These are phyloP conservation scores for Candida anutae DNA, from an alignment of 1,139 yeast species.

Conservation along the genomic window DNA sequence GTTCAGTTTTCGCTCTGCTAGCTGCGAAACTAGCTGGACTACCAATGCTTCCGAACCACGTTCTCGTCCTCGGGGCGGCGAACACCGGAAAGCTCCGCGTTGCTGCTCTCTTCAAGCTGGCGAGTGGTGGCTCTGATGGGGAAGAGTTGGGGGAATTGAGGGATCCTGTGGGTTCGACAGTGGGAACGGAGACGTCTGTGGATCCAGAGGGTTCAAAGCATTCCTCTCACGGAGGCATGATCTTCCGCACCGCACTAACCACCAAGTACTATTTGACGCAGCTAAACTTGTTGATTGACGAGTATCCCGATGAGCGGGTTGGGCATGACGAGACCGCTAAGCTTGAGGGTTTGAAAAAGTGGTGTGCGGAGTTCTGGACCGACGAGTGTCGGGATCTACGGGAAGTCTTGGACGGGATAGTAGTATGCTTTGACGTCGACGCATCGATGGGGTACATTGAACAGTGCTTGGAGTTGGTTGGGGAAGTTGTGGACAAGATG, in stretches of 20 bases:
- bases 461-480: constrained; percentile 10
- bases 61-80: constrained; percentile 33
- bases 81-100: constrained; percentile 28
- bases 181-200: too few relatives aligned
- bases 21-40: too few relatives aligned
- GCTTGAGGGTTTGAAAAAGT: constrained; percentile 13
- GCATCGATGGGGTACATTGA: constrained; percentile 8
- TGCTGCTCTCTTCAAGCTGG: constrained; percentile 6
- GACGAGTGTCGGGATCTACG: constrained; percentile 30
- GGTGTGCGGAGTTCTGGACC: constrained; percentile 24
- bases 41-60: constrained; percentile 20
- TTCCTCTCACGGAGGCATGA: constrained; percentile 28
- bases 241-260: constrained; percentile 17
- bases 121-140: constrained; percentile 3
- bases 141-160: too few relatives aligned
- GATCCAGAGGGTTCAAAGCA: constrained; percentile 3
- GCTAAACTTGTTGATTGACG: constrained; percentile 31
- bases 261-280: constrained; percentile 28
- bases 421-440: constrained; percentile 25
- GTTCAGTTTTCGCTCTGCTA: too few relatives aligned
- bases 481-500: constrained; percentile 15
- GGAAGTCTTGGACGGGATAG: constrained; percentile 30
- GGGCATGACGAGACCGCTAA: constrained; percentile 4
- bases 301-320: constrained; percentile 21
- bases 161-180: too few relatives aligned